Evolutionary conservation across 805 yeast species (phyloP).

Genomic region (Schwanniomyces pseudopolymorphus): DNA sequence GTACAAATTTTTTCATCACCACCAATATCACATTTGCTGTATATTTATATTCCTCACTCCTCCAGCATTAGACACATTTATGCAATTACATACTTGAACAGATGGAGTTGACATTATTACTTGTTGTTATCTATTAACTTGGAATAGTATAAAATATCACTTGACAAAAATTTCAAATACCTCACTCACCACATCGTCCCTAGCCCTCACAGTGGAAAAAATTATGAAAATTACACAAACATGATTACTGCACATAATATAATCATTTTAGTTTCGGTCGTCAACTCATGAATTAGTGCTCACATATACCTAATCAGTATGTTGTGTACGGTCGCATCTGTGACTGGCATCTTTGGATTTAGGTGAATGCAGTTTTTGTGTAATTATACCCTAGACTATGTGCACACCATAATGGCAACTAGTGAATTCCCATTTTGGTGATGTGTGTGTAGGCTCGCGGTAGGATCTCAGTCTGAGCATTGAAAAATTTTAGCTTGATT

Average conservation of each 20-base stretch:
- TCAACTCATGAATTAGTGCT: neutral
- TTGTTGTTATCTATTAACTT: constrained; percentile 4
- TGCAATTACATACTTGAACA: constrained; percentile 74
- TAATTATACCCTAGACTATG: neutral
- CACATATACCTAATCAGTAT: neutral
- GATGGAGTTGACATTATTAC: constrained; percentile 71
- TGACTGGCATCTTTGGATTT: neutral
- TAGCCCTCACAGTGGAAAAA: constrained; percentile 1
- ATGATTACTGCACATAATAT: neutral
- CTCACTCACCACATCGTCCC: neutral
- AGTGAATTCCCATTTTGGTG: neutral
- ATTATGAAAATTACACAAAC: constrained; percentile 2
- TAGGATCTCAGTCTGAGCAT: neutral
- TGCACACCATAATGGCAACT: neutral
- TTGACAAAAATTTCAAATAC: constrained; percentile 5
- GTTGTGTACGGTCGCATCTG: neutral
- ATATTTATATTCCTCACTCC: neutral
- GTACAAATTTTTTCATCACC: too few species aligned
- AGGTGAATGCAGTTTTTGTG: neutral
- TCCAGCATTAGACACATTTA: neutral
- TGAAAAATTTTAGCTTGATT: neutral
- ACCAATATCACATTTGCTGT: too few species aligned
- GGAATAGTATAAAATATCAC: constrained; percentile 9
- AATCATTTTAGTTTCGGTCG: neutral
- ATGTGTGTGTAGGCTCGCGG: neutral